Base-by-base conservation (phyloP, 306 rosid genomes). In the Cercis canadensis region DNA sequence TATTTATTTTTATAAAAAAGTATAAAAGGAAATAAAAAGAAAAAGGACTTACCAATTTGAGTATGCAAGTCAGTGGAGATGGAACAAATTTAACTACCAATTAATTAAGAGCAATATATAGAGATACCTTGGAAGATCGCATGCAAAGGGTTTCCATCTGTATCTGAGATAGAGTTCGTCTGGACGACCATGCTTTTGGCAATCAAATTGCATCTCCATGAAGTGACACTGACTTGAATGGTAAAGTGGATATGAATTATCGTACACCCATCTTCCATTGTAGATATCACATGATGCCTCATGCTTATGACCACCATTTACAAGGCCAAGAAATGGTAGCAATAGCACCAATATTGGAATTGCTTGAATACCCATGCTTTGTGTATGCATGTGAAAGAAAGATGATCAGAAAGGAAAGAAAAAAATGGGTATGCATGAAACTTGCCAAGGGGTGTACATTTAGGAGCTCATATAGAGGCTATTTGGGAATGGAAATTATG, bases 201-300 rank as follows among this genome's bases (percentile, higher is more conserved):
- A 80, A 17, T 40, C 60, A 41, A 80, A 83, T 6, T 19, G 73
- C 0, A 17, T 5, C 8, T 61, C 60, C 29, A 83, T 31, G 72
- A 80, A 72, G 8, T 14, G 44, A 40, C 85, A 83, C 6, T 34
- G 51, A 11, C 54, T 53, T 46, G 79, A 34, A 53, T 79, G 24
- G 12, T 83, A 79, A n/a, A 80, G 78, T 8, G 85, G 83, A 53
- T 83, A 76, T 17, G 87, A 73, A 60, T 34, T 16, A 15, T 80
- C 87, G 13, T 76, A 80, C 51, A 80, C 78, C 87, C 87, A 80
- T 18, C 39, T 64, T 57, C 87, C 83, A 2, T 71, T 5, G 60
- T 75, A 80, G 8, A 64, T 7, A 16, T 66, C 81, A 70, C 84
- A 75, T 7, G 1, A 24, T 24, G 29, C 53, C 29, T 51, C 11